phyloP scores from a whole-genome alignment of 2,329 filamentous ascomycete genomes.

The Microcyclospora tardicrescens region DNA sequence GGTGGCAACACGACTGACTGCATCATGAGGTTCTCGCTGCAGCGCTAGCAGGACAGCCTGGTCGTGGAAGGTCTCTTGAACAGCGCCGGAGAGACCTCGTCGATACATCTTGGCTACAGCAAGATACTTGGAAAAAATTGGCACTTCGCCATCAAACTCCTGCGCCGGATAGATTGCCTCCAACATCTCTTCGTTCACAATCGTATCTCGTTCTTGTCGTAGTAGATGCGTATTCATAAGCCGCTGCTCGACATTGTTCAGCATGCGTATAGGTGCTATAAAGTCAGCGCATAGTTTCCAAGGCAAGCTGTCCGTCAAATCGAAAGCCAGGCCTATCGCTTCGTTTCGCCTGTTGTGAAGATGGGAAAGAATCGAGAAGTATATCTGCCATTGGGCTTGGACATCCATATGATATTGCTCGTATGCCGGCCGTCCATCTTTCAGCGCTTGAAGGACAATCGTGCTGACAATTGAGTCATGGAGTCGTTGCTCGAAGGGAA shows the following conservation, averaged over 20 bases:
- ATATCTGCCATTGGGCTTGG: slow-evolving; percentile 77
- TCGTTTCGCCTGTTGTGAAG: slow-evolving; percentile 78
- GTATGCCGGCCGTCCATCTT: slow-evolving; percentile 58
- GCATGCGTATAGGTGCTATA: slow-evolving; percentile 65
- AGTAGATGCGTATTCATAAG: slow-evolving; percentile 26
- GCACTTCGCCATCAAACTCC: slow-evolving; percentile 1
- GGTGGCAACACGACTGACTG: slow-evolving; percentile 53
- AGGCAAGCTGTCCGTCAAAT: slow-evolving; percentile 55
- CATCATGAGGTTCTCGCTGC: not conserved
- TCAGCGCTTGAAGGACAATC: slow-evolving; percentile 48
- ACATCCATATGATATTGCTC: slow-evolving; percentile 60
- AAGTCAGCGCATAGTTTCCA: slow-evolving; percentile 80
- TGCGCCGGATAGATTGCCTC: slow-evolving; percentile 4
- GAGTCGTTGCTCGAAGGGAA: slow-evolving; percentile 61
- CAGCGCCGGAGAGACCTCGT: slow-evolving; percentile 10
- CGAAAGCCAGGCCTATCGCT: slow-evolving; percentile 63
- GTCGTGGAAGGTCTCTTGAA: slow-evolving; percentile 32
- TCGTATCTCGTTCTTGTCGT: not conserved
- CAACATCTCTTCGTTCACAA: slow-evolving; percentile 4
- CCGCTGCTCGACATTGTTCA: slow-evolving; percentile 63
- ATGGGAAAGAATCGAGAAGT: slow-evolving; percentile 74
- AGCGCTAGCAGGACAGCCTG: slow-evolving; percentile 16
- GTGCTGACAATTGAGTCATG: slow-evolving; percentile 59
- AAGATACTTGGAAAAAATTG: slow-evolving; percentile 8
- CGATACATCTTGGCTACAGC: slow-evolving; percentile 12